Evolutionary conservation across 2,329 filamentous ascomycete species (phyloP).

Genomic region (Aspergillus neotritici): DNA sequence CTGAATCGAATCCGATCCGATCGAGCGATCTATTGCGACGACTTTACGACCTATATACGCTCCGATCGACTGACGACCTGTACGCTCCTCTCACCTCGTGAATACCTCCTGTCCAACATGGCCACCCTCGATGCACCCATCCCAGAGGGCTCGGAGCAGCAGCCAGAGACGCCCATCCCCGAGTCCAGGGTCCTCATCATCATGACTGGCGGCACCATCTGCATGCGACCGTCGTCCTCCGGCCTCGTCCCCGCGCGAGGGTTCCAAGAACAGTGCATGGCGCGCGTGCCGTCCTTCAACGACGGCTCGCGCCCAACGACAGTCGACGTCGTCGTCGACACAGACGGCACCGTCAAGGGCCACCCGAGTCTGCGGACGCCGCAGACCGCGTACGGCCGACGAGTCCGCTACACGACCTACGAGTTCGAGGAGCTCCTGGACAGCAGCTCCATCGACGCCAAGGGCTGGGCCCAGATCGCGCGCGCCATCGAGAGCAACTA

Average conservation of each 20-base stretch:
- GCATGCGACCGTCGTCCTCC: conserved; percentile 76
- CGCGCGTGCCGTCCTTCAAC: conserved; percentile 78
- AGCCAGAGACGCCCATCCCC: conserved; percentile 38
- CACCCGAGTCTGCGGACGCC: conserved; percentile 74
- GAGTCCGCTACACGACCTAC: conserved; percentile 75
- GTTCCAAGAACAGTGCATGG: conserved; percentile 77
- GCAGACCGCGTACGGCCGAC: conserved; percentile 69
- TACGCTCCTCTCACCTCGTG: too few relatives aligned
- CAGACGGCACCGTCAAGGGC: conserved; percentile 42
- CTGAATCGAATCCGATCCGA: too few relatives aligned
- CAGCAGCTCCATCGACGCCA: conserved; percentile 81
- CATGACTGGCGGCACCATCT: conserved; percentile 78
- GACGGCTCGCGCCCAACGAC: conserved; percentile 58
- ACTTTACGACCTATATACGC: too few relatives aligned
- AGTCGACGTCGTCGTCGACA: conserved; percentile 52
- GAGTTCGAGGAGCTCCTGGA: conserved; percentile 83
- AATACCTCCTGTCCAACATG: conserved; percentile 13
- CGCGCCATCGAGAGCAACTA: conserved; percentile 77
- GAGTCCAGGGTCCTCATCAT: conserved; percentile 83
- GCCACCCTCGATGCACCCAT: conserved; percentile 13
- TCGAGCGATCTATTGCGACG: too few relatives aligned
- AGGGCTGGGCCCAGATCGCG: conserved; percentile 81
- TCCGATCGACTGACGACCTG: too few relatives aligned
- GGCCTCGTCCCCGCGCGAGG: conserved; percentile 74
- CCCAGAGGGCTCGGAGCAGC: conserved; percentile 19